Evolutionary conservation across 1,284 basidiomycete genomes (phyloP), one percentile per base, ranked within the genome.

Genomic region (Inonotus hispidus): DNA sequence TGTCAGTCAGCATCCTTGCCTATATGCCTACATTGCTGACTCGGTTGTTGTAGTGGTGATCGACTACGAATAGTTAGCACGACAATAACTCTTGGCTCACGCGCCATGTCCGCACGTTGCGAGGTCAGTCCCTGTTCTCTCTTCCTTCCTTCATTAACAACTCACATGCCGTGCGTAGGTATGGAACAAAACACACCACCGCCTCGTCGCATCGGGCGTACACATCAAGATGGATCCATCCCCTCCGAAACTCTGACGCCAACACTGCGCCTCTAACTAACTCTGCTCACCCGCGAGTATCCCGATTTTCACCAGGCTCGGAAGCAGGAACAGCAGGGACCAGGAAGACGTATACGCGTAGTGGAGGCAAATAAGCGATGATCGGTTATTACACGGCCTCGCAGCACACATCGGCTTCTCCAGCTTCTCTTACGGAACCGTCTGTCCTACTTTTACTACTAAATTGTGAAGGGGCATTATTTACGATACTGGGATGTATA

Each of bases 161-260:
- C 56, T 38, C 53, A 10, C 41, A 39, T 38, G 21, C 19, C 2
- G 7, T 2, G 3, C 6, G 4, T 60, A 84, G 82, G 79, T 84
- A 47, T 84, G 83, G 83, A 79, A 82, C 53, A 71, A 68, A 25
- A 80, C 76, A 2, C 74, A 79, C 54, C 77, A 71, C 61, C 76
- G 82, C 11, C 73, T 84, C 2, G 77, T 82, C n/a, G 78, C 78
- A 6, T 78, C 81, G 10, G 82, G 79, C 0, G 75, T 77, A 0
- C 82, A 84, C 53, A 72, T 82, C 59, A 82, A 82, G 68, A 83
- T 84, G 82, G 69, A 74, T 39, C 71, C 76, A 3, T 80, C 79
- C 1, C 43, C 60, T 10, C 38, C 63, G 21, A 67, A 72, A 29
- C 58, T 63, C 2, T 46, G 29, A 59, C 2, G 23, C 38, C 10